These are phyloP conservation scores for Floccularia luteovirens DNA, from an alignment of 768 basidiomycete species.

Conservation along the genomic window DNA sequence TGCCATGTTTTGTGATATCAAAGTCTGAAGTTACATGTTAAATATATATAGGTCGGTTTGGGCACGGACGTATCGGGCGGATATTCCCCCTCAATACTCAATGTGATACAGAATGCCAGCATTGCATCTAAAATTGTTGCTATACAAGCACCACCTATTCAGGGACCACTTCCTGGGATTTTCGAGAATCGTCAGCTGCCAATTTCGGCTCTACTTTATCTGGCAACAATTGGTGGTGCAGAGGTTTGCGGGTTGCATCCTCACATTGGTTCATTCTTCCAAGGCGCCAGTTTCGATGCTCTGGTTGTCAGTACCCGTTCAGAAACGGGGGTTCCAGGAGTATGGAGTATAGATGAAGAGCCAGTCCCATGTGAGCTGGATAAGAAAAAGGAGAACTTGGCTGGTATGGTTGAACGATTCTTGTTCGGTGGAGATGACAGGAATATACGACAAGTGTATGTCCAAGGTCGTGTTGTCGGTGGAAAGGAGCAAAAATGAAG, in stretches of 20 bases:
- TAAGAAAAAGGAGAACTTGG: slow-evolving; percentile 30
- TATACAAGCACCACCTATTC: slow-evolving; percentile 25
- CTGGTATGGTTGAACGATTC: slow-evolving; percentile 71
- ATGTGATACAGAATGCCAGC: slow-evolving; percentile 66
- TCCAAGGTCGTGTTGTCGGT: slow-evolving; percentile 74
- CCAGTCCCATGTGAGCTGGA: slow-evolving; percentile 5
- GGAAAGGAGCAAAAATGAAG: slow-evolving; percentile 29
- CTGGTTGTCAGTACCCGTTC: slow-evolving; percentile 56
- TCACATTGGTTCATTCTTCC: slow-evolving; percentile 66
- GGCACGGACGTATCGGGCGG: slow-evolving; percentile 94
- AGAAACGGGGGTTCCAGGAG: slow-evolving; percentile 37
- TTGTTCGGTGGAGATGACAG: slow-evolving; percentile 83
- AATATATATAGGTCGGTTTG: slow-evolving; percentile 65
- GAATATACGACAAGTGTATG: slow-evolving; percentile 77
- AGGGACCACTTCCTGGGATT: slow-evolving; percentile 2
- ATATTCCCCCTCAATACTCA: slow-evolving; percentile 73
- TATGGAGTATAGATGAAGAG: slow-evolving; percentile 4
- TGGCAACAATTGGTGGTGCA: slow-evolving; percentile 91
- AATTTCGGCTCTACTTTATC: slow-evolving; percentile 72
- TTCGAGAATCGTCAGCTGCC: slow-evolving; percentile 48
- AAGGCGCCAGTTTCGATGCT: slow-evolving; percentile 89
- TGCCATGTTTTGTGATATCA: background rate
- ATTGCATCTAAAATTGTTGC: slow-evolving; percentile 74
- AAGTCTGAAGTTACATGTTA: background rate
- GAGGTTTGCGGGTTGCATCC: slow-evolving; percentile 66